Base-by-base conservation (phyloP, 352 stramenopile genomes). In the Phytopythium kandeliae region DNA sequence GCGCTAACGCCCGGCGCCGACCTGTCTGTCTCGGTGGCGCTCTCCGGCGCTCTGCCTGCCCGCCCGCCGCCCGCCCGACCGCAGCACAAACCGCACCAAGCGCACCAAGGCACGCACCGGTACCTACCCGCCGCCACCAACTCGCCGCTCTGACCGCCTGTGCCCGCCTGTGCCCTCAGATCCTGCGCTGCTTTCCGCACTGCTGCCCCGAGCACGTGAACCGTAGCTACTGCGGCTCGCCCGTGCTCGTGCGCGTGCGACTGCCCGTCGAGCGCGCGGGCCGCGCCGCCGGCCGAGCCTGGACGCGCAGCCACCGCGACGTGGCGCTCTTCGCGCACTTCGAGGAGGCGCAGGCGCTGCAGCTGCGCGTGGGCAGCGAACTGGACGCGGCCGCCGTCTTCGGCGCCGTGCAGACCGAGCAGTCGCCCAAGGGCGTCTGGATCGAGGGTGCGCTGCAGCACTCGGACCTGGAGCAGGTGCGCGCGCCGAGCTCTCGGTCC, bases 151-250 rank as follows among this genome's bases (percentile, higher is more conserved):
- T 31, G 35, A 48, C 48, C 26, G 13, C 22, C 24, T 31, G 43
- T 31, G 3, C 1, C 33, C 3, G 6, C 13, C 9, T 38, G 24
- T 31, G 16, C 25, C 4, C 11, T 2, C 25, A 85, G 74, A 87
- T 87, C 63, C 38, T 87, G 48, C 71, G 76, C 31, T 88, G 74
- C 62, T 89, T 89, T 52, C 74, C 78, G 19, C 74, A 89, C 51
- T 89, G 78, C 58, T 89, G 74, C 33, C 77, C 78, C 0, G 52
- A 74, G 42, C 78, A 89, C 45, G 51, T 89, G 42, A 71, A 78
- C 37, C 70, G 74, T 26, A 89, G 78, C 58, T 89, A 89, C 58
- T 89, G 78, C 55, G 78, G 78, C 24, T 64, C 78, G 30, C 56
- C 72, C 4, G 54, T 89, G 34, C 61, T 70, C 35, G 65, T 85